Evolutionary conservation across 2,329 filamentous ascomycete species (phyloP), one percentile per base, ranked within the genome.

Genomic region (Cladosporium sp.): DNA sequence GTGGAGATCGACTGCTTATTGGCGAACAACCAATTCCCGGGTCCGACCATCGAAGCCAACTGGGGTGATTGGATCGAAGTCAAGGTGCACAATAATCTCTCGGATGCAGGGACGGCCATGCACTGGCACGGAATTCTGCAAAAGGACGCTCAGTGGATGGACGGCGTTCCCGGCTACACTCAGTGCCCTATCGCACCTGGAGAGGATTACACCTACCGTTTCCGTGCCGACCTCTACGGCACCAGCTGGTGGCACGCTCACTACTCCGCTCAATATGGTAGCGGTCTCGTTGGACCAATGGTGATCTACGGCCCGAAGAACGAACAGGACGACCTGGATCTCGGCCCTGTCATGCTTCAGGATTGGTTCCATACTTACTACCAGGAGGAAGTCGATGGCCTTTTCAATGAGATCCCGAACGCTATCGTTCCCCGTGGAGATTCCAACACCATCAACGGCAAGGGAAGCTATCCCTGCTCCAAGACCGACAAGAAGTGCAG

Each of bases 141-240:
- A 55, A 56, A 62, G 28, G 61, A 59, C 7, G 69, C 67, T 5
- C 64, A 66, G 31, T 69, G 63, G 59, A 63, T 67, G 46, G 73
- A 75, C 62, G 73, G 73, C 19, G 70, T 74, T 11, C 68, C 71
- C 5, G 66, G 64, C 4, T 61, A 73, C 10, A 65, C 67, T 2
- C 70, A 74, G 56, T 72, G 67, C 43, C 71, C 69, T 0, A 74
- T 75, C 45, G 65, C 68, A 6, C 67, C 71, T 3, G 71, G 71
- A 9, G 61, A 60, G 57, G 67, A 59, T 9, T 71, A 69, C 53
- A 65, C 64, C 1, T 73, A 73, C 57, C 58, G 58, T 58, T 77
- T 45, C 61, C 71, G 66, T 6, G 71, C 71, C 1, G 66, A 68
- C 44, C 59, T 65, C 9, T 68, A 69, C 49, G 71, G 71, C 1